Conservation (phyloP, 2,329 filamentous ascomycete genomes). For the Aureobasidium sp. region DNA sequence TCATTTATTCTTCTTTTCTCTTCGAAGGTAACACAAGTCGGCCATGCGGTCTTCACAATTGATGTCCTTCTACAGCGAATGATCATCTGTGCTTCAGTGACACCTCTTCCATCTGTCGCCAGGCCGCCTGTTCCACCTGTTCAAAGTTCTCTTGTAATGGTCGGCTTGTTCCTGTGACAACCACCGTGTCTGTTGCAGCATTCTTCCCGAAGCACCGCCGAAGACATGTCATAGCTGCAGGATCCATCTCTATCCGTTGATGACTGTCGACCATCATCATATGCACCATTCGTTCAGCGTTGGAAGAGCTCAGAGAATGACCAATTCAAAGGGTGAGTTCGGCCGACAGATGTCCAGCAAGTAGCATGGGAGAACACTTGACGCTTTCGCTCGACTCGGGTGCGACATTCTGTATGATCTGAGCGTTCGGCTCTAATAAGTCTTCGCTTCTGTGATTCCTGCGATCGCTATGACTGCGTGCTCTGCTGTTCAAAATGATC, state of each 20-base stretch:
- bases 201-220: neutral
- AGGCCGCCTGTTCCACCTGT: neutral
- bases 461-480: too few relatives aligned
- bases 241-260: neutral
- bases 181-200: neutral
- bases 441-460: too few relatives aligned
- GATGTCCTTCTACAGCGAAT: neutral
- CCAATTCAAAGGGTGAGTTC: neutral
- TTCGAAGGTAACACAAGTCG: neutral
- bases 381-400: too few relatives aligned
- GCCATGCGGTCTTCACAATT: neutral
- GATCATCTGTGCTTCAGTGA: neutral
- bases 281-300: neutral
- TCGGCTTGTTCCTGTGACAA: conserved; percentile 3
- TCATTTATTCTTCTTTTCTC: neutral
- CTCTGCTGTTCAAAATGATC: too few relatives aligned
- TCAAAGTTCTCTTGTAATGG: neutral
- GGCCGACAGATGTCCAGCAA: neutral
- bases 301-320: neutral
- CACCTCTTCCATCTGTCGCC: neutral
- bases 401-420: neutral
- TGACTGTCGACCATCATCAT: neutral
- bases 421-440: too few relatives aligned
- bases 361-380: too few relatives aligned
- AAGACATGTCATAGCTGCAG: neutral